These are phyloP conservation scores for Backusella liffmaniae DNA, from an alignment of 192 early-diverging fungal genomes.

Conservation along the genomic window DNA sequence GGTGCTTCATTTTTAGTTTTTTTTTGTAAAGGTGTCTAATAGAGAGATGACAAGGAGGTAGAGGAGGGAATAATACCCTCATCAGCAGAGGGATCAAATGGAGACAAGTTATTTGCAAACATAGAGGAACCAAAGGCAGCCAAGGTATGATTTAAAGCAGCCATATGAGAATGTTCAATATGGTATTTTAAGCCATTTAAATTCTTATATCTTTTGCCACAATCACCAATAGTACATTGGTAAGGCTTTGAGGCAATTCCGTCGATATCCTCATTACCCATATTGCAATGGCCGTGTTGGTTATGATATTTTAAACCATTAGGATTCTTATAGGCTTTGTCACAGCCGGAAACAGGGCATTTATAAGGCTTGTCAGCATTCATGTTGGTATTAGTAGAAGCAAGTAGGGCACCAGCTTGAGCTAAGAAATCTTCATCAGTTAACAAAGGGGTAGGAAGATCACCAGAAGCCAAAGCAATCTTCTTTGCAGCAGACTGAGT, in stretches of 20 bases:
- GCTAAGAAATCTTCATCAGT: constrained; percentile 41
- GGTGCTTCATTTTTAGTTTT: not conserved
- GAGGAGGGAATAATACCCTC: not conserved
- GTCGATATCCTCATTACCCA: constrained; percentile 48
- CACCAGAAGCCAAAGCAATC: constrained; percentile 10
- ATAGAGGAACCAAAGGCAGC: constrained; percentile 29
- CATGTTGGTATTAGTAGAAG: constrained; percentile 19
- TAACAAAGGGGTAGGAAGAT: constrained; percentile 18
- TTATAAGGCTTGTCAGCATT: constrained; percentile 81
- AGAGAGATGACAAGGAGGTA: not conserved
- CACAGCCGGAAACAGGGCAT: constrained; percentile 83
- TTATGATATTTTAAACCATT: constrained; percentile 99
- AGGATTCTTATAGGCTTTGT: constrained; percentile 98
- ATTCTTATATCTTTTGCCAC: constrained; percentile 96
- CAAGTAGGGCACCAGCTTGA: constrained; percentile 36
- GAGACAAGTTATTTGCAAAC: not conserved
- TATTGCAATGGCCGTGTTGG: constrained; percentile 86
- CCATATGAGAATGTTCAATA: constrained; percentile 82
- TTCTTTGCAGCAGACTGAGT: constrained; percentile 23
- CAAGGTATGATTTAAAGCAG: constrained; percentile 37
- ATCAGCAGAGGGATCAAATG: not conserved
- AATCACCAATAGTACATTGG: constrained; percentile 76
- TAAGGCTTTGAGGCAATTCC: constrained; percentile 65
- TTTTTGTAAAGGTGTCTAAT: not conserved
- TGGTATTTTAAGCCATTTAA: constrained; percentile 96